Percentiles rank a stretch among this genome's conserved stretches.
Evolutionary conservation across 306 rosid genomes (phyloP).

Genomic region (Castanopsis chinensis): DNA sequence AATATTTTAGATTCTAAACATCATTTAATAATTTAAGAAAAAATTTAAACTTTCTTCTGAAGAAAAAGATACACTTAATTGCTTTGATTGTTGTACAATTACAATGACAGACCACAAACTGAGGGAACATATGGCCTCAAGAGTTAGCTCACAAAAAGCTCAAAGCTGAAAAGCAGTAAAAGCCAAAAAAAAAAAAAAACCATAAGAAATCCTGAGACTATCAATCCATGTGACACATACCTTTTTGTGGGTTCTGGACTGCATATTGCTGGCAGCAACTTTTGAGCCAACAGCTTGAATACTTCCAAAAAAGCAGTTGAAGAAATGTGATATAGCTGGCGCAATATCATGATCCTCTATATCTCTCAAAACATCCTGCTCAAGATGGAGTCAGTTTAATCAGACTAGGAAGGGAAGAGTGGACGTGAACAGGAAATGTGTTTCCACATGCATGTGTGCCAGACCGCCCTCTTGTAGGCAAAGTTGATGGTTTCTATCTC

Average conservation of each 20-base stretch:
- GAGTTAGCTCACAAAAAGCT: constrained; percentile 3
- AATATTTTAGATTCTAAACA: not conserved
- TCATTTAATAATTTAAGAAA: not conserved
- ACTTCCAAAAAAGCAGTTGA: constrained; percentile 90
- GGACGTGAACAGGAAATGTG: not conserved
- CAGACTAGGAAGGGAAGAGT: not conserved
- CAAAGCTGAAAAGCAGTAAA: not conserved
- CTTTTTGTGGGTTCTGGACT: constrained; percentile 56
- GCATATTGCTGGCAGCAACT: constrained; percentile 35
- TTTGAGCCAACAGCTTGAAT: constrained; percentile 64
- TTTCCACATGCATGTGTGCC: not conserved
- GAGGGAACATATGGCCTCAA: not conserved
- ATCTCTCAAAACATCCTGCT: constrained; percentile 85
- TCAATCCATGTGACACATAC: constrained; percentile 36
- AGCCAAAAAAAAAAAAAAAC: not conserved
- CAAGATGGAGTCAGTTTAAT: not conserved
- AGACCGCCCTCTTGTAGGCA: not conserved
- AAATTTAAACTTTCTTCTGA: not conserved
- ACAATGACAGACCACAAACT: constrained; percentile 4
- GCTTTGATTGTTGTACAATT: not conserved
- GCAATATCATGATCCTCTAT: constrained; percentile 93
- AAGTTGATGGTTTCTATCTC: no score
- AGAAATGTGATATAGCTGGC: constrained; percentile 72
- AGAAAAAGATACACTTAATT: not conserved
- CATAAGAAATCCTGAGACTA: not conserved